phyloP scores from a whole-genome alignment of 2,329 filamentous ascomycete genomes.

The Torrubiella hemipterigena region DNA sequence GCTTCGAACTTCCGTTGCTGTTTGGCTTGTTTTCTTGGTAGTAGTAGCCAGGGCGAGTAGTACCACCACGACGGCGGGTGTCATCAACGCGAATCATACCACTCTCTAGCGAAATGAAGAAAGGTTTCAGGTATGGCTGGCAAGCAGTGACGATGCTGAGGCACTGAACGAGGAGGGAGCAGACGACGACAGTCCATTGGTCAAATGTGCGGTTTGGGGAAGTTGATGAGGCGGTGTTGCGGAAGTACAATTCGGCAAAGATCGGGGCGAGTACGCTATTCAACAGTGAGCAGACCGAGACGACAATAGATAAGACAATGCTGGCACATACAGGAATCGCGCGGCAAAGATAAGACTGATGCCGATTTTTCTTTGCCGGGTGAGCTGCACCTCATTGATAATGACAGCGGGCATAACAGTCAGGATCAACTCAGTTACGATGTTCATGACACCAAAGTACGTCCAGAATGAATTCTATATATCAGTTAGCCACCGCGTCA shows the following conservation, averaged over 20 bases:
- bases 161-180: not conserved
- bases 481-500: too few species aligned
- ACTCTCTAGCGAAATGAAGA: not conserved
- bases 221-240: not conserved
- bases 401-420: not conserved
- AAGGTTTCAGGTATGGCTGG: constrained; percentile 1
- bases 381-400: not conserved
- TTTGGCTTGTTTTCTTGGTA: too few species aligned
- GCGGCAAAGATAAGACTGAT: not conserved
- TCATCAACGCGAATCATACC: constrained; percentile 4
- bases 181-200: not conserved
- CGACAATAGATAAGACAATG: not conserved
- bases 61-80: too few species aligned
- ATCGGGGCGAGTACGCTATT: not conserved
- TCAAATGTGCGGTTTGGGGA: not conserved
- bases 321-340: not conserved
- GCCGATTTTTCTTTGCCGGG: not conserved
- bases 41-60: too few species aligned
- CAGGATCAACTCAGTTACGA: not conserved
- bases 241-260: not conserved
- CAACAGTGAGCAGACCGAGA: not conserved
- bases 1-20: too few species aligned
- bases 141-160: constrained; percentile 1
- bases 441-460: not conserved
- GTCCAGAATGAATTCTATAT: not conserved